phyloP scores from a whole-genome alignment of 768 basidiomycete species.

The Gymnopilus dilepis region DNA sequence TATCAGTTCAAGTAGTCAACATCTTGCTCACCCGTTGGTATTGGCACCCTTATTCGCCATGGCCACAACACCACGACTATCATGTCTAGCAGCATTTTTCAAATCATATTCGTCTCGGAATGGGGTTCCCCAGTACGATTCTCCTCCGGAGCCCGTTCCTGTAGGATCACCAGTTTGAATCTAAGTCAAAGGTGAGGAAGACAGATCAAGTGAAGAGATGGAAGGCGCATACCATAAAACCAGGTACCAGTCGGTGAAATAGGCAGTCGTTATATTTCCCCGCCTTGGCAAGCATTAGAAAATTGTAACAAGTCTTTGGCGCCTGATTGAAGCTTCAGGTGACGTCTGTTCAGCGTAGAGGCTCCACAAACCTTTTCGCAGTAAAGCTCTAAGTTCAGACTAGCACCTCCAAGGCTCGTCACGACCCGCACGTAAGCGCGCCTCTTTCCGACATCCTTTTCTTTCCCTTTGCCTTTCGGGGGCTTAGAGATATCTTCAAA shows the following conservation, averaged over 20 bases:
- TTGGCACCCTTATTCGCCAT: constrained; percentile 97
- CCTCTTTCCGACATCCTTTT: constrained; percentile 89
- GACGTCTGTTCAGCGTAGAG: not conserved
- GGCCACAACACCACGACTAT: constrained; percentile 80
- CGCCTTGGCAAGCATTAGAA: constrained; percentile 87
- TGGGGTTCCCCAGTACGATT: constrained; percentile 93
- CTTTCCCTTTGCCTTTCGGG: constrained; percentile 86
- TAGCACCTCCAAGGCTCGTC: constrained; percentile 88
- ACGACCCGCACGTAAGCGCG: constrained; percentile 96
- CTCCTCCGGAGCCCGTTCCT: constrained; percentile 92
- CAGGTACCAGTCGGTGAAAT: constrained; percentile 93
- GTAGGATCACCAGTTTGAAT: constrained; percentile 99
- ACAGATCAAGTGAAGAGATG: not conserved
- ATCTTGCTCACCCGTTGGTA: constrained; percentile 81
- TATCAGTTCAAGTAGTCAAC: not conserved
- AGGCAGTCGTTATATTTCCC: constrained; percentile 90
- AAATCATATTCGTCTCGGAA: constrained; percentile 94
- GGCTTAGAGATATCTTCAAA: constrained; percentile 90
- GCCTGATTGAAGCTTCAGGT: constrained; percentile 56
- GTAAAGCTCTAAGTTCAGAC: constrained; percentile 81
- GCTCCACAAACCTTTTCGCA: constrained; percentile 77
- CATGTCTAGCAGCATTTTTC: constrained; percentile 88
- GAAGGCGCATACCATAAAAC: constrained; percentile 80
- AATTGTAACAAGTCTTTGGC: constrained; percentile 98
- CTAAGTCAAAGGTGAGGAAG: constrained; percentile 42